Base-by-base conservation (phyloP, 2,329 filamentous ascomycete species). In the Xylaria sp. region DNA sequence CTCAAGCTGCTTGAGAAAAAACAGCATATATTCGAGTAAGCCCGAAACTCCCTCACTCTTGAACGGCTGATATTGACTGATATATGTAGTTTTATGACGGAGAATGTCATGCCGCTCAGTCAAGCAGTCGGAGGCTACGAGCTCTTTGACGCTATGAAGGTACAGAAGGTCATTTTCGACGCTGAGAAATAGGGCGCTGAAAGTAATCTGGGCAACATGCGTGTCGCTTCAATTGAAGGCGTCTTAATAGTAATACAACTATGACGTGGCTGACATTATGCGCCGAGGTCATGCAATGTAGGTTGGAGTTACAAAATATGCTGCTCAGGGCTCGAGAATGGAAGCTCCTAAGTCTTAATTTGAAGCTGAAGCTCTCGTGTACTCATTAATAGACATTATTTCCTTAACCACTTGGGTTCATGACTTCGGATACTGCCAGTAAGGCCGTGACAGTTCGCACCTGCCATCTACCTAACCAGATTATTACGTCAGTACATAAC, bases 91-190 rank as follows among this genome's bases (percentile, higher is more conserved):
- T 72, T 87, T 76, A 86, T 88, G 86, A 81, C 83, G 1, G 84
- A 87, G 61, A 85, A 85, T 64, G 82, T 88, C 69, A 86, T 87
- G 84, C 85, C 86, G 7, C 76, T 88, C 52, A 83, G 81, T 25
- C 78, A 86, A 71, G 86, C 84, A 0, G 80, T 84, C 13, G 83
- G 87, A 74, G 85, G 83, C n/a, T 88, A 87, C 73, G 84, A 86
- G 23, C 76, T 87, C 33, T 88, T 87, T 72, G 84, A 88, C 74
- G 82, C 83, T 31, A 86, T 86, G 84, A 82, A 83, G 71, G 85
- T 83, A 9, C 85, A 87, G 69, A 88, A 87, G 78, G 84, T 88
- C 13, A 82, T 87, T 9, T 87, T 86, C 71, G 67, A 71, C 57
- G 70, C 70, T 4, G 67, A 71, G 23, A 70, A 61, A 59, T 70